A percentile compares a stretch with the other conserved stretches of the same genome.
Evolutionary conservation across 2,329 filamentous ascomycete genomes (phyloP).

Genomic region (Chaetomium globosum): DNA sequence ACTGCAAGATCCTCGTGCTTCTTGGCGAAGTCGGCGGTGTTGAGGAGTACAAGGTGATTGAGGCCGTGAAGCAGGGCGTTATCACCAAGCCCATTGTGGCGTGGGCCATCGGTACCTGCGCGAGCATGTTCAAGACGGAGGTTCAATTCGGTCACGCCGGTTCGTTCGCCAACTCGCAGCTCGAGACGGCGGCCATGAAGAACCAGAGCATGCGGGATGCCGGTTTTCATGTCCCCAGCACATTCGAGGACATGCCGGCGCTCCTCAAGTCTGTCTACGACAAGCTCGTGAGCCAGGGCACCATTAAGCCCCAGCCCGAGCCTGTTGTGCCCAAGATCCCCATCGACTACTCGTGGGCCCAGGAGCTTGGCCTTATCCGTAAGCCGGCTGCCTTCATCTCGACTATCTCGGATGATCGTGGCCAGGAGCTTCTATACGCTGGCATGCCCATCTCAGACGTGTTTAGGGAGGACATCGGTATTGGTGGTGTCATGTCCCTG

Average conservation of each 20-base stretch:
- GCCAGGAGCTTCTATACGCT: conserved; percentile 96
- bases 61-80: conserved; percentile 88
- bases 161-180: conserved; percentile 98
- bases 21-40: conserved; percentile 99
- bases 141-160: conserved; percentile 99
- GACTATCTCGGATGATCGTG: conserved; percentile 99
- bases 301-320: conserved; percentile 83
- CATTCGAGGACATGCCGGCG: conserved; percentile 90
- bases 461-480: conserved; percentile 97
- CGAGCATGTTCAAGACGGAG: conserved; percentile 99
- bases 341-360: conserved; percentile 99
- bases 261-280: conserved; percentile 82
- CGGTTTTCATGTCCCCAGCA: conserved; percentile 90
- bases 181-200: conserved; percentile 95
- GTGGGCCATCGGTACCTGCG: conserved; percentile 99
- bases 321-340: conserved; percentile 97
- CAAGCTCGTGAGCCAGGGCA: conserved; percentile 80
- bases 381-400: conserved; percentile 99
- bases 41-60: conserved; percentile 99
- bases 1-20: conserved; percentile 95
- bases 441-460: conserved; percentile 99
- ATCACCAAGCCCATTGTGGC: conserved; percentile 99
- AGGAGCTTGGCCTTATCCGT: conserved; percentile 98
- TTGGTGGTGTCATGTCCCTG: conserved; percentile 99
- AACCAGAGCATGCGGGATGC: conserved; percentile 96